A percentile compares a stretch with the other conserved stretches of the same genome.
phyloP scores from a whole-genome alignment of 2,329 filamentous ascomycete species.

The Penicillium sp. region DNA sequence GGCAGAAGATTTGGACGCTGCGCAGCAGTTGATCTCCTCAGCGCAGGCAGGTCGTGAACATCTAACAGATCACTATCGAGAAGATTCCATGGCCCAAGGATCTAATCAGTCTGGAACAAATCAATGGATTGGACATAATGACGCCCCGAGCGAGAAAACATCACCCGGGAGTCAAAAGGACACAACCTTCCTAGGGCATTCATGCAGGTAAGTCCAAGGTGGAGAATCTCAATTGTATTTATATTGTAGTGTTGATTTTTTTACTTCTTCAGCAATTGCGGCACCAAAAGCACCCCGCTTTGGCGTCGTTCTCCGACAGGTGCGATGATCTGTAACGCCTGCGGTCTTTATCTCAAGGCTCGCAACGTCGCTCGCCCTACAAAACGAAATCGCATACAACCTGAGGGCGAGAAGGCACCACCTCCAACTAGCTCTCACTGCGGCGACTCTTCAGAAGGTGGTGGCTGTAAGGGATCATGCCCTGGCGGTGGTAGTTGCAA shows the following conservation, averaged over 20 bases:
- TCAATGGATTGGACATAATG: constrained; percentile 11
- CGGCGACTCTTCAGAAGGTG: constrained; percentile 31
- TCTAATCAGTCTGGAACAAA: constrained; percentile 16
- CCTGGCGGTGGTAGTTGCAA: constrained; percentile 94
- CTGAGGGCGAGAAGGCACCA: constrained; percentile 25
- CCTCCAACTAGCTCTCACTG: constrained; percentile 30
- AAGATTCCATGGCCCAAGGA: constrained; percentile 18
- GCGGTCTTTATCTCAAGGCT: constrained; percentile 90
- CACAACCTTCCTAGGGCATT: constrained; percentile 42
- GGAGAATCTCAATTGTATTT: background rate
- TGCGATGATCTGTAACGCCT: constrained; percentile 96
- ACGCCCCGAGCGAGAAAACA: constrained; percentile 22
- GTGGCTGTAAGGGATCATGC: constrained; percentile 72
- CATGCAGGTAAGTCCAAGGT: constrained; percentile 38
- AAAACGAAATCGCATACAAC: constrained; percentile 69
- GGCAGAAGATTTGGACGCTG: constrained; percentile 49
- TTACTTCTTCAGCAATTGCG: constrained; percentile 72
- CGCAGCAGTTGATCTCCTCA: constrained; percentile 49
- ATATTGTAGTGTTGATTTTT: constrained; percentile 7
- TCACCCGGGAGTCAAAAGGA: constrained; percentile 41
- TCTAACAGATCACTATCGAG: constrained; percentile 28
- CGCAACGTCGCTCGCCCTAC: constrained; percentile 88
- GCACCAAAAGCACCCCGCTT: constrained; percentile 86
- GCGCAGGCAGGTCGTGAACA: constrained; percentile 45
- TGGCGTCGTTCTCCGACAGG: constrained; percentile 93